Percentiles rank a stretch among this genome's conserved stretches.
Evolutionary conservation across 257 asterid species (phyloP).

Genomic region (Leptodermis oblonga): DNA sequence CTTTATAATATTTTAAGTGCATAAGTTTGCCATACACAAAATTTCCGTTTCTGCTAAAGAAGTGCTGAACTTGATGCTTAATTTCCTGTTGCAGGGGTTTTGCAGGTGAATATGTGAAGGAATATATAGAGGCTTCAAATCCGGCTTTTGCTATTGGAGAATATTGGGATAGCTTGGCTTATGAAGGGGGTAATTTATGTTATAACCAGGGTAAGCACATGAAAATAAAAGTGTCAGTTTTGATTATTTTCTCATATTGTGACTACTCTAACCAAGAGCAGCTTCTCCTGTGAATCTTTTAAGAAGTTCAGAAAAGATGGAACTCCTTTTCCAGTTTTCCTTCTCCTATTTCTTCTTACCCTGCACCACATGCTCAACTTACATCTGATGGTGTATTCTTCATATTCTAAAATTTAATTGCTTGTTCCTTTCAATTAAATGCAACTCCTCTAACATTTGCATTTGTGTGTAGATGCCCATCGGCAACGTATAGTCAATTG

Average conservation of each 20-base stretch:
- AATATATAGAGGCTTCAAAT: slow-evolving; percentile 50
- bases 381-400: background rate
- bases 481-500: slow-evolving; percentile 57
- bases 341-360: background rate
- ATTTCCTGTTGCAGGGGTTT: slow-evolving; percentile 37
- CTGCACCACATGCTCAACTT: slow-evolving; percentile 1
- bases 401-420: background rate
- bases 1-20: background rate
- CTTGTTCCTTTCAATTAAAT: background rate
- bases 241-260: background rate
- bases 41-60: background rate
- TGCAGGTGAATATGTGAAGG: slow-evolving; percentile 52
- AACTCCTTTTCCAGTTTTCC: background rate
- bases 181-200: slow-evolving; percentile 53
- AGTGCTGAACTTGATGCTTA: background rate
- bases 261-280: slow-evolving; percentile 2
- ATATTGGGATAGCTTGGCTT: slow-evolving; percentile 56
- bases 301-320: background rate
- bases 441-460: background rate
- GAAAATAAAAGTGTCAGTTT: background rate
- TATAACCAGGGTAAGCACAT: slow-evolving; percentile 44
- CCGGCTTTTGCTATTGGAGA: slow-evolving; percentile 60
- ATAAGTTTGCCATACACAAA: background rate
- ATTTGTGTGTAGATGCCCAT: slow-evolving; percentile 42
- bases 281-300: background rate